These are phyloP conservation scores for Porcisia hertigi DNA, from an alignment of 208 protist genomes.

Conservation along the genomic window DNA sequence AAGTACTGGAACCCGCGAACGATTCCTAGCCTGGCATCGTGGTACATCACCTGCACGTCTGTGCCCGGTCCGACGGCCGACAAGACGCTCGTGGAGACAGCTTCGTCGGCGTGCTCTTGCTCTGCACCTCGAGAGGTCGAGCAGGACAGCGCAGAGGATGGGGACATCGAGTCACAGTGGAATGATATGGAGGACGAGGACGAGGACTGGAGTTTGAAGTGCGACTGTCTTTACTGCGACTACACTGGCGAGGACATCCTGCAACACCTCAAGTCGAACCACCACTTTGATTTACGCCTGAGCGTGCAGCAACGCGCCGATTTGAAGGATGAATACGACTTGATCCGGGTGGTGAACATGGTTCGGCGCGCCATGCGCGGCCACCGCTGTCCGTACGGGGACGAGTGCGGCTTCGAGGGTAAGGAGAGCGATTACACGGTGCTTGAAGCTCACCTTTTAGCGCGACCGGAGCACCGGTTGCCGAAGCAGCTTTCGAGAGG, in stretches of 20 bases:
- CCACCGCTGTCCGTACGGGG: slow-evolving; percentile 29
- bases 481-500: slow-evolving; percentile 38
- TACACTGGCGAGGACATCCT: slow-evolving; percentile 43
- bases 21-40: slow-evolving; percentile 45
- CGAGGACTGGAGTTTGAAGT: slow-evolving; percentile 57
- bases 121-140: not conserved
- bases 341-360: slow-evolving; percentile 78
- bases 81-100: not conserved
- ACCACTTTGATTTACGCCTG: slow-evolving; percentile 58
- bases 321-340: slow-evolving; percentile 71
- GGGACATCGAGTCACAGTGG: slow-evolving; percentile 30
- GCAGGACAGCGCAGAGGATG: slow-evolving; percentile 16
- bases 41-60: slow-evolving; percentile 32
- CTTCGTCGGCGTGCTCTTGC: not conserved
- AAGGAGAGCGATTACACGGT: slow-evolving; percentile 29
- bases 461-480: slow-evolving; percentile 45
- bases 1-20: slow-evolving; percentile 46
- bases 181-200: slow-evolving; percentile 38
- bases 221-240: slow-evolving; percentile 69
- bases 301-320: slow-evolving; percentile 40
- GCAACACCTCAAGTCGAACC: slow-evolving; percentile 51
- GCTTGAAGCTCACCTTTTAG: slow-evolving; percentile 49
- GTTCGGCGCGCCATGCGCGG: slow-evolving; percentile 50
- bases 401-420: slow-evolving; percentile 25
- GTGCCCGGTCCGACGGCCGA: not conserved